Evolutionary conservation across 345 rosid species (phyloP).

Genomic region (Carallia brachiata): DNA sequence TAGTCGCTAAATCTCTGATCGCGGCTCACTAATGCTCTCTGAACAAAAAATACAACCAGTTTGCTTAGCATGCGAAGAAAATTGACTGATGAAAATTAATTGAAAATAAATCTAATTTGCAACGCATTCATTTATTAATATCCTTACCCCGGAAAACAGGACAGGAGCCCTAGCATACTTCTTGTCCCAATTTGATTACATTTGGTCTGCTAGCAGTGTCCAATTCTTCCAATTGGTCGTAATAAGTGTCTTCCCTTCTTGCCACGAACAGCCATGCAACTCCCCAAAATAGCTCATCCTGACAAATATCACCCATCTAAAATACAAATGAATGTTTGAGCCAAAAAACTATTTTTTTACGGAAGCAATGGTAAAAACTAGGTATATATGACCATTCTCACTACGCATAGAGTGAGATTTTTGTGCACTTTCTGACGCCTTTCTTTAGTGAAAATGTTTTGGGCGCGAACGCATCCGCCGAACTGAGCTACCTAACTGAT

Average conservation of each 20-base stretch:
- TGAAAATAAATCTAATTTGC: no score
- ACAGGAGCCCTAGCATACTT: conserved; percentile 82
- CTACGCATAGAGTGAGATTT: no score
- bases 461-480: no score
- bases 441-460: no score
- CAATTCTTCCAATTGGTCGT: conserved; percentile 50
- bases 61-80: not conserved
- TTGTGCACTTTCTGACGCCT: no score
- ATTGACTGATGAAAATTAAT: not conserved
- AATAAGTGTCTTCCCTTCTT: conserved; percentile 57
- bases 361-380: no score
- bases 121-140: not conserved
- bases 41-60: conserved; percentile 11
- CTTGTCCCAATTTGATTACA: conserved; percentile 85
- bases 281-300: conserved; percentile 95
- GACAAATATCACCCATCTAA: not conserved
- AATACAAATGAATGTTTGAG: no score
- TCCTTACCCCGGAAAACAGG: conserved; percentile 59
- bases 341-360: no score
- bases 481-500: no score
- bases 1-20: conserved; percentile 57
- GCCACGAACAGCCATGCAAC: conserved; percentile 81
- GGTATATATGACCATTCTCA: no score
- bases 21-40: conserved; percentile 56
- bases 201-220: conserved; percentile 74